phyloP scores from a whole-genome alignment of 225 moss, liverwort and hornwort species.

The Climacium dendroides region DNA sequence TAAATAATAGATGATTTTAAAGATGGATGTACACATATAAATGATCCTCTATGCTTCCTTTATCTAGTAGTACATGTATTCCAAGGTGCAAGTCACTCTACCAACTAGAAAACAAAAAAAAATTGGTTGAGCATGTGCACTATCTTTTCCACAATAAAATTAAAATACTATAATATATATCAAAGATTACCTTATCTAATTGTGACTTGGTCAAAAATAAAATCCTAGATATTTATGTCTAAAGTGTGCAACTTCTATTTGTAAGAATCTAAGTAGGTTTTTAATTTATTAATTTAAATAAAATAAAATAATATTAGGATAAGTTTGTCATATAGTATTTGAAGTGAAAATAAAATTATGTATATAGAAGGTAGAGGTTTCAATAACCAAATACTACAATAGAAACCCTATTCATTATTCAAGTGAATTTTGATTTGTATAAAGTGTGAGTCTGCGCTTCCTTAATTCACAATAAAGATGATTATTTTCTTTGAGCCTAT shows the following conservation, averaged over 20 bases:
- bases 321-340: background rate
- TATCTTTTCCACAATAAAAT: background rate
- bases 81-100: background rate
- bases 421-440: too few relatives aligned
- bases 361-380: background rate
- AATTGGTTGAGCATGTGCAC: background rate
- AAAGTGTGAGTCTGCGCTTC: too few relatives aligned
- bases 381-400: background rate
- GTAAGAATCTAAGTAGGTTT: background rate
- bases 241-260: background rate
- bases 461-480: background rate
- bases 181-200: background rate
- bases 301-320: background rate
- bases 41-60: background rate
- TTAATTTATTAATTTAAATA: background rate
- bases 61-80: background rate
- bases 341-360: background rate
- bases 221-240: background rate
- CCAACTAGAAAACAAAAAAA: background rate
- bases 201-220: background rate
- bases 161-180: background rate
- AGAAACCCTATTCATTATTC: too few relatives aligned
- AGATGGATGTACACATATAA: background rate
- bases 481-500: background rate
- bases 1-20: background rate